Percentiles rank a stretch among this genome's conserved stretches.
These are phyloP conservation scores for peach (Prunus persica) DNA, from an alignment of 306 rosid species.

Conservation along the genomic window Prunus_persica_NCBIv2 NC_034015.1:11298501-11299000, in stretches of 20 bases:
- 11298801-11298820: conserved; percentile 81
- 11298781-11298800: conserved; percentile 86
- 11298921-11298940: neutral
- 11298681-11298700: neutral
- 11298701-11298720: neutral
- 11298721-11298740: neutral
- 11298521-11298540: conserved; percentile 35
- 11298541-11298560: conserved; percentile 94
- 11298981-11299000: conserved; percentile 98
- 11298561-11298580: conserved; percentile 99
- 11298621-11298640: conserved; percentile 88
- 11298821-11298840: conserved; percentile 91
- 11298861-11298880: conserved; percentile 92
- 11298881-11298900: conserved; percentile 54
- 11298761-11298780: conserved; percentile 53
- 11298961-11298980: conserved; percentile 84
- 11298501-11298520: neutral
- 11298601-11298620: conserved; percentile 96
- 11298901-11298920: neutral
- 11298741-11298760: neutral
- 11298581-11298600: conserved; percentile 99
- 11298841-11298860: conserved; percentile 98
- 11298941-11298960: conserved; percentile 1
- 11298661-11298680: neutral
- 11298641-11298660: conserved; percentile 49